phyloP scores from a whole-genome alignment of 768 basidiomycete genomes.

The Tylopilus rubrobrunneus region DNA sequence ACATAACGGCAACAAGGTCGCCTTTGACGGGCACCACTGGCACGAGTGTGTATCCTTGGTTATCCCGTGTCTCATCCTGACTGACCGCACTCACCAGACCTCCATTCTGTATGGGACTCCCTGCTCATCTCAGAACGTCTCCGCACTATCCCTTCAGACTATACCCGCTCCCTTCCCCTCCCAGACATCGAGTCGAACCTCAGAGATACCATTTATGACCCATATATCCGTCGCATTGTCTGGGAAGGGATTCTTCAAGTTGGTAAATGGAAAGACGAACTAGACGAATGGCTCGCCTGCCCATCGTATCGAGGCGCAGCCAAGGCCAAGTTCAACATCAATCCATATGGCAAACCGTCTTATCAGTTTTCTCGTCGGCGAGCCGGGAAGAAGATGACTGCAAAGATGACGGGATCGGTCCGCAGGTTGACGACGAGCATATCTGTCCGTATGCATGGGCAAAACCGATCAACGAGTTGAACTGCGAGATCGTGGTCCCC shows the following conservation, averaged over 20 bases:
- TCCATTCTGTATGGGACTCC: conserved; percentile 88
- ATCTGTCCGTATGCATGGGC: too few relatives aligned
- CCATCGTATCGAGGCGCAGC: conserved; percentile 31
- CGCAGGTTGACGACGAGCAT: too few relatives aligned
- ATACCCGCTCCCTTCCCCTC: conserved; percentile 68
- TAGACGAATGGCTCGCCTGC: conserved; percentile 67
- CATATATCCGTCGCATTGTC: conserved; percentile 82
- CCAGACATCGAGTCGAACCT: conserved; percentile 62
- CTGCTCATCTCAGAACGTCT: conserved; percentile 80
- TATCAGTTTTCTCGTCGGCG: neutral
- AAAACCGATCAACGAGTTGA: too few relatives aligned
- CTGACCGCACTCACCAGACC: conserved; percentile 40
- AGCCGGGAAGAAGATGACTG: too few relatives aligned
- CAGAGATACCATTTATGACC: conserved; percentile 80
- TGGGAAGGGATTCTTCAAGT: conserved; percentile 85
- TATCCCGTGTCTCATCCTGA: too few relatives aligned
- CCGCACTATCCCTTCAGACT: conserved; percentile 69
- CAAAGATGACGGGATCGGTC: too few relatives aligned
- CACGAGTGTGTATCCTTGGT: too few relatives aligned
- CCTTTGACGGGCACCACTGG: too few relatives aligned
- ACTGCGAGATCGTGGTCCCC: too few relatives aligned
- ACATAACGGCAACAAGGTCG: too few relatives aligned
- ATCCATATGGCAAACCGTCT: conserved; percentile 27
- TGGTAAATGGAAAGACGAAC: conserved; percentile 57
- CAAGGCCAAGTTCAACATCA: conserved; percentile 4